phyloP scores from a whole-genome alignment of 2,329 filamentous ascomycete genomes.

The Didymellaceae sp. region DNA sequence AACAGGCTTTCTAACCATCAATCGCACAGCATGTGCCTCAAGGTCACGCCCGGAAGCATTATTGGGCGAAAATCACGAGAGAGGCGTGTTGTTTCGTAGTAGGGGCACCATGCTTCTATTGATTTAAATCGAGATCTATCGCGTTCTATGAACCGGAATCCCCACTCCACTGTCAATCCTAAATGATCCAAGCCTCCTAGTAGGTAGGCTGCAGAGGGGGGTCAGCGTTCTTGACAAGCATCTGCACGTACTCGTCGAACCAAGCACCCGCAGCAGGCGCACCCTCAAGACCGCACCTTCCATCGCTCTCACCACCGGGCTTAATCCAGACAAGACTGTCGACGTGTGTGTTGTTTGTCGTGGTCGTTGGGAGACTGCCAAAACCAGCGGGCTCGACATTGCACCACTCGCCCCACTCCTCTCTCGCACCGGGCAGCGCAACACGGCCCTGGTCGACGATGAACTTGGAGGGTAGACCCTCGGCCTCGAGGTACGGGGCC shows the following conservation, averaged over 20 bases:
- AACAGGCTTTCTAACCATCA: not conserved
- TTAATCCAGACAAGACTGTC: constrained; percentile 43
- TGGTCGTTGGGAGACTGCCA: constrained; percentile 24
- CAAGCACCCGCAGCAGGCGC: constrained; percentile 37
- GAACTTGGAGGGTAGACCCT: constrained; percentile 35
- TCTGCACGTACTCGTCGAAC: constrained; percentile 40
- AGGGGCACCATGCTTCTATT: not conserved
- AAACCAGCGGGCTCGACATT: constrained; percentile 36
- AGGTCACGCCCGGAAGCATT: no score
- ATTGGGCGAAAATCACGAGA: no score
- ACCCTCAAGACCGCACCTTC: constrained; percentile 32
- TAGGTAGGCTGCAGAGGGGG: constrained; percentile 32
- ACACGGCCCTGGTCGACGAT: constrained; percentile 40
- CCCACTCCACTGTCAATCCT: not conserved
- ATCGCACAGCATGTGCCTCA: no score
- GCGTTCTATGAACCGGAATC: not conserved
- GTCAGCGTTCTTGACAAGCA: constrained; percentile 37
- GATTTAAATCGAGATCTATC: not conserved
- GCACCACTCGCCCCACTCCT: constrained; percentile 41
- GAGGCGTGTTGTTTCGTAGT: no score
- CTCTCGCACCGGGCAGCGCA: constrained; percentile 29
- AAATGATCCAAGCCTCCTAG: constrained; percentile 7
- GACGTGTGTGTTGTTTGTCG: constrained; percentile 32
- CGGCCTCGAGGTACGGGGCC: constrained; percentile 28
- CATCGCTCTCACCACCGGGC: constrained; percentile 40